A percentile compares a stretch with the other conserved stretches of the same genome.
Conservation (phyloP, 345 rosid species). For the Laguncularia racemosa region DNA sequence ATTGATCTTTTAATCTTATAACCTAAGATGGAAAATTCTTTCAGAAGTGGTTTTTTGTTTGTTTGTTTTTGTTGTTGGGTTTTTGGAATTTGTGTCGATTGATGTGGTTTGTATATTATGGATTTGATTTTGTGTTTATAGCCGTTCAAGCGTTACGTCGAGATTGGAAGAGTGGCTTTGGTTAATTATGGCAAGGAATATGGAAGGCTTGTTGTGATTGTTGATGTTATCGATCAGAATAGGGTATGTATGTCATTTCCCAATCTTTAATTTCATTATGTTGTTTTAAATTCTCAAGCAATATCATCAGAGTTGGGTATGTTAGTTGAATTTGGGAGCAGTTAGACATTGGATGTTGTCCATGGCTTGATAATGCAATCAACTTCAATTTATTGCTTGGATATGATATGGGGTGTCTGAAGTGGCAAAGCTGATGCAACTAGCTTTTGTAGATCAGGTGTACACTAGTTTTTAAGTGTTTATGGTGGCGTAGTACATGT, state of each 20-base stretch:
- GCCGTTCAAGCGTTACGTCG: conserved; percentile 9
- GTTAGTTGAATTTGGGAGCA: no score
- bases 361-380: no score
- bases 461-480: no score
- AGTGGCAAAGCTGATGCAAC: no score
- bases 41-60: background rate
- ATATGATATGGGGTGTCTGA: no score
- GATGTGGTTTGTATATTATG: background rate
- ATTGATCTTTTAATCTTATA: no score
- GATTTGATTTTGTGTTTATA: background rate
- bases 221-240: conserved; percentile 11
- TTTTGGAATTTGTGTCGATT: background rate
- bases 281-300: no score
- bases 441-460: no score
- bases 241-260: conserved; percentile 1
- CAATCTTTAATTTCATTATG: background rate
- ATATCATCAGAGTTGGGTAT: no score
- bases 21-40: background rate
- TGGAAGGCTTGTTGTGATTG: conserved; percentile 7
- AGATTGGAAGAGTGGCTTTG: conserved; percentile 8
- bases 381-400: no score
- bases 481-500: no score
- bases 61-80: background rate
- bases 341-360: no score
- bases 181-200: conserved; percentile 9